These are phyloP conservation scores for Neophaeococcomyces mojaviensis DNA, from an alignment of 2,329 filamentous ascomycete genomes.

Conservation along the genomic window DNA sequence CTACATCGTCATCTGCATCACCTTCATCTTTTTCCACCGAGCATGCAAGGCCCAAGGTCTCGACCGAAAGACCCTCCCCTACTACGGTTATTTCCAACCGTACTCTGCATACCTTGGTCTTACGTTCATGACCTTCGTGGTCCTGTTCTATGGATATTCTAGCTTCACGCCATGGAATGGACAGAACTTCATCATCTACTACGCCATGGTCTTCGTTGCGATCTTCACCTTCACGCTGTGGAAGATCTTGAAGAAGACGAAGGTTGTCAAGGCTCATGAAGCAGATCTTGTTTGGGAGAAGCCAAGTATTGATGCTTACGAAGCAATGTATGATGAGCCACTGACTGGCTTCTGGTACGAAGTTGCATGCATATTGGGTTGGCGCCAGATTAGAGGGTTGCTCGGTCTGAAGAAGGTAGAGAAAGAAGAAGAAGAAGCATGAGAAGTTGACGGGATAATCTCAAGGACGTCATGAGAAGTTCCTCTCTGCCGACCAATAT, in stretches of 20 bases:
- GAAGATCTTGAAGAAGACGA: slow-evolving; percentile 58
- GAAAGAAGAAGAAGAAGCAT: no score
- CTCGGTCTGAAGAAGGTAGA: no score
- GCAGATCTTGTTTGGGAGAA: slow-evolving; percentile 54
- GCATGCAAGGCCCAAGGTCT: slow-evolving; percentile 45
- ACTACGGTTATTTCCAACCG: slow-evolving; percentile 52
- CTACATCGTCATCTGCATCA: slow-evolving; percentile 53
- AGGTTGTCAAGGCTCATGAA: slow-evolving; percentile 43
- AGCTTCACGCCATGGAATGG: slow-evolving; percentile 56
- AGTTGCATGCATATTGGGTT: no score
- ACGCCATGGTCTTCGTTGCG: slow-evolving; percentile 57
- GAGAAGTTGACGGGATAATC: no score
- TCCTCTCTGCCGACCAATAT: no score
- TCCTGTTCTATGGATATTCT: slow-evolving; percentile 46
- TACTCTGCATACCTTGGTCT: slow-evolving; percentile 39
- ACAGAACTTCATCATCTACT: slow-evolving; percentile 61
- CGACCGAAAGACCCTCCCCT: slow-evolving; percentile 48
- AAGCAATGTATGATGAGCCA: slow-evolving; percentile 42
- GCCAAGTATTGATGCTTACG: slow-evolving; percentile 51
- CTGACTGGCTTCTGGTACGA: slow-evolving; percentile 50
- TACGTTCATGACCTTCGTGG: slow-evolving; percentile 30
- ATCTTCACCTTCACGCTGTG: slow-evolving; percentile 58
- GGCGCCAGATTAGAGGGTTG: no score
- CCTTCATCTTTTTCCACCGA: slow-evolving; percentile 53
- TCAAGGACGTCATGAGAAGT: no score